phyloP scores from a whole-genome alignment of 768 basidiomycete species.

The Crassisporium funariophilum region DNA sequence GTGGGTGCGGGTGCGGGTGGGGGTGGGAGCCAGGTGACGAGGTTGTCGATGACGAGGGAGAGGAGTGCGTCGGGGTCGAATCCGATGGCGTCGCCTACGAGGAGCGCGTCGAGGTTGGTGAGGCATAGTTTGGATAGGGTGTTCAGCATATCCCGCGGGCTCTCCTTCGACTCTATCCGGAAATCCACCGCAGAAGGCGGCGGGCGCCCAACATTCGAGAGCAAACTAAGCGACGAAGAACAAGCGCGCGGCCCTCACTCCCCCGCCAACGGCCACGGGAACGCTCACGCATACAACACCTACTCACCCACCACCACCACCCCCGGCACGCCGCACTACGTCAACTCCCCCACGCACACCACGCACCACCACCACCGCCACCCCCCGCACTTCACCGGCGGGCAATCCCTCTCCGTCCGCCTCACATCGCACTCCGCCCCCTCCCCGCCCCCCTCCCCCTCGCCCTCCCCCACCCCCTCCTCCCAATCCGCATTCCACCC shows the following conservation, averaged over 20 bases:
- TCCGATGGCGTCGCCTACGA: no score
- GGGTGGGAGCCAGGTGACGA: no score
- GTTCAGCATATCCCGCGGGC: slow-evolving; percentile 51
- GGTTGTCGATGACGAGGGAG: no score
- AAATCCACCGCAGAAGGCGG: slow-evolving; percentile 30
- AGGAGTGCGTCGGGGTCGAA: no score
- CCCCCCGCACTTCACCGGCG: not conserved
- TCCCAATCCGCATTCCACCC: slow-evolving; percentile 36
- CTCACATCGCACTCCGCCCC: slow-evolving; percentile 15
- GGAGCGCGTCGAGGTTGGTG: no score
- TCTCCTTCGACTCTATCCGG: slow-evolving; percentile 53
- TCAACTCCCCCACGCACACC: slow-evolving; percentile 22
- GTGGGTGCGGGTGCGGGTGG: no score
- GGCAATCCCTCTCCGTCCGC: not conserved
- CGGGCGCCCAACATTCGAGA: slow-evolving; percentile 30
- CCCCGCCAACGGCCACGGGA: not conserved
- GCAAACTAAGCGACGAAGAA: slow-evolving; percentile 38
- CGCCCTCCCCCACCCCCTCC: slow-evolving; percentile 32
- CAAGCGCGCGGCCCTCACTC: no score
- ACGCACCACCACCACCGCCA: slow-evolving; percentile 15
- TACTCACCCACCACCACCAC: not conserved
- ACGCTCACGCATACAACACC: slow-evolving; percentile 10
- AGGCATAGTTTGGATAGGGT: slow-evolving; percentile 65
- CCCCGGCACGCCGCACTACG: no score
- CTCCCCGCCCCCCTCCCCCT: slow-evolving; percentile 17